Evolutionary conservation across 257 asterid genomes (phyloP).

Genomic region (Ballota nigra): DNA sequence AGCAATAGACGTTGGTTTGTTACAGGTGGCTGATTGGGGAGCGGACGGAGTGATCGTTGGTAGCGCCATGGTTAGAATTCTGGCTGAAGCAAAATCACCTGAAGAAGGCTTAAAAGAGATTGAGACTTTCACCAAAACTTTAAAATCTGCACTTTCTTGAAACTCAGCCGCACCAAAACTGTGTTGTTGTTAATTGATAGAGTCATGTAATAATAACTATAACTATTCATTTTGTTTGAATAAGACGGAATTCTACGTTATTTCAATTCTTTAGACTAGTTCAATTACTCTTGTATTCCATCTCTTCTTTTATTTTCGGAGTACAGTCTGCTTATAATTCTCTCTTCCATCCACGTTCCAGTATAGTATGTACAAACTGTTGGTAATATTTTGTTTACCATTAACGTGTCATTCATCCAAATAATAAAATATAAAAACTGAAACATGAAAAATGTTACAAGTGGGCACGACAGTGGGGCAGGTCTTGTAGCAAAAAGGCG

Average conservation of each 20-base stretch:
- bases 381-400: too few relatives aligned
- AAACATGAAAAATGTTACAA: too few relatives aligned
- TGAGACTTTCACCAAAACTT: slow-evolving; percentile 58
- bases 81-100: slow-evolving; percentile 80
- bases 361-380: too few relatives aligned
- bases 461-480: too few relatives aligned
- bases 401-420: too few relatives aligned
- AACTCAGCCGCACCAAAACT: neutral
- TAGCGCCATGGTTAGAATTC: slow-evolving; percentile 74
- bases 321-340: too few relatives aligned
- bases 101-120: slow-evolving; percentile 79
- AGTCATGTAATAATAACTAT: slow-evolving; percentile 2
- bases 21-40: slow-evolving; percentile 87
- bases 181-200: neutral
- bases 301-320: too few relatives aligned
- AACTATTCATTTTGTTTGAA: neutral
- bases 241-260: neutral
- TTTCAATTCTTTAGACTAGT: too few relatives aligned
- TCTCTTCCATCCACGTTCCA: too few relatives aligned
- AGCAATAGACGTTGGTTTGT: neutral
- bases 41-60: slow-evolving; percentile 96
- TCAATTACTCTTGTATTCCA: too few relatives aligned
- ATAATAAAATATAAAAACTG: too few relatives aligned
- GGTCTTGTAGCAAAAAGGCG: too few relatives aligned
- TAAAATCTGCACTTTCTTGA: slow-evolving; percentile 54